Percentiles rank a stretch among this genome's conserved stretches.
These are phyloP conservation scores for Pseudogymnoascus pannorum DNA, from an alignment of 2,329 filamentous ascomycete genomes.

Conservation along the genomic window DNA sequence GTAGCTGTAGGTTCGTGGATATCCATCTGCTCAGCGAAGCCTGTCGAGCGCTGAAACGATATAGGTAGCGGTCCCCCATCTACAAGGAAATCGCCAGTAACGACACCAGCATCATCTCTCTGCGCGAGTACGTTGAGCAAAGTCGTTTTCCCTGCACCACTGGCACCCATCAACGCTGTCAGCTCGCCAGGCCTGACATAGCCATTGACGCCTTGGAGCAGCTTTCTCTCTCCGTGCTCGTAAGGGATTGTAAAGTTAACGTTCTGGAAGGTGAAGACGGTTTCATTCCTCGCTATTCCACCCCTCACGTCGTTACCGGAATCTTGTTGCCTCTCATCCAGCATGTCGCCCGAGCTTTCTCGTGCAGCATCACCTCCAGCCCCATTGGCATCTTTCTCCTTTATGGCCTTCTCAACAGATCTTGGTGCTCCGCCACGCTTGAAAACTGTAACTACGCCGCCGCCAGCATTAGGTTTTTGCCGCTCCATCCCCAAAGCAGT, in stretches of 20 bases:
- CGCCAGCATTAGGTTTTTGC: constrained; percentile 52
- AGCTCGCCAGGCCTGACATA: constrained; percentile 55
- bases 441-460: constrained; percentile 52
- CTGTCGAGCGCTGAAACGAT: constrained; percentile 56
- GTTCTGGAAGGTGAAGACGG: constrained; percentile 46
- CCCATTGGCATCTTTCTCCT: constrained; percentile 38
- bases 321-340: constrained; percentile 18
- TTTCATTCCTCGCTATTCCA: constrained; percentile 52
- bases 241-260: constrained; percentile 68
- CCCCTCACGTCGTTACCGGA: constrained; percentile 33
- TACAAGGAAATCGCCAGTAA: constrained; percentile 54
- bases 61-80: constrained; percentile 51
- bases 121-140: constrained; percentile 56
- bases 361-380: constrained; percentile 25
- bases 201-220: constrained; percentile 54
- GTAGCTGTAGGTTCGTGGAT: constrained; percentile 56
- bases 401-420: constrained; percentile 40
- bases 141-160: constrained; percentile 60
- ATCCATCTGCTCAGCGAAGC: constrained; percentile 59
- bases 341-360: constrained; percentile 19
- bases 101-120: constrained; percentile 57
- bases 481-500: constrained; percentile 35
- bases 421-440: constrained; percentile 58
- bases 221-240: constrained; percentile 49
- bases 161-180: constrained; percentile 56